phyloP scores from a whole-genome alignment of 371 early-diverging fungal species.

The Coemansia sp. region DNA sequence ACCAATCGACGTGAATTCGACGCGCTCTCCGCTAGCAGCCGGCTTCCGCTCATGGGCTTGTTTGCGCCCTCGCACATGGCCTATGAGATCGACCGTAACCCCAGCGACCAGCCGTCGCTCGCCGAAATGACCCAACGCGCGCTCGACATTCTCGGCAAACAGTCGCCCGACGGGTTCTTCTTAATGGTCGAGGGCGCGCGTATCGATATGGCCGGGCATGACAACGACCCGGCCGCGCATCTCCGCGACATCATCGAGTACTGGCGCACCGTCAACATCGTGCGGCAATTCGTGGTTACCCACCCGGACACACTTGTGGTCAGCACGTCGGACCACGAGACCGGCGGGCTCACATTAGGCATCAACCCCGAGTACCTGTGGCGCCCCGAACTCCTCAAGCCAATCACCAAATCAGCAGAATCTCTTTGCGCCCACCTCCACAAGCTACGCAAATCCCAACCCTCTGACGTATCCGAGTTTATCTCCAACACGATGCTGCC shows the following conservation, averaged over 20 bases:
- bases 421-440: conserved; percentile 48
- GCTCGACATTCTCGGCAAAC: conserved; percentile 59
- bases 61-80: conserved; percentile 82
- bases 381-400: conserved; percentile 72
- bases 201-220: conserved; percentile 62
- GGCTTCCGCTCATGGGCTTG: conserved; percentile 72
- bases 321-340: conserved; percentile 93
- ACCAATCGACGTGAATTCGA: conserved; percentile 59
- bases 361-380: conserved; percentile 79
- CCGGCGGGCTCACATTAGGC: conserved; percentile 86
- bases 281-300: conserved; percentile 69
- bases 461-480: conserved; percentile 20
- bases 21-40: conserved; percentile 27
- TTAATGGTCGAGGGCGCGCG: conserved; percentile 95
- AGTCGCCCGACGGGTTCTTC: conserved; percentile 72
- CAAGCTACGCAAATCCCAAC: conserved; percentile 6
- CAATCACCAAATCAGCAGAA: conserved; percentile 68
- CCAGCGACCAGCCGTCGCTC: conserved; percentile 70
- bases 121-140: conserved; percentile 83
- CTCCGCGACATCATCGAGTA: conserved; percentile 88
- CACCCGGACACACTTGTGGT: conserved; percentile 82
- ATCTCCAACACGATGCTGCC: conserved; percentile 57
- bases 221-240: conserved; percentile 91
- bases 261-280: conserved; percentile 71
- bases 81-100: conserved; percentile 85